A percentile compares a stretch with the other conserved stretches of the same genome.
Conservation (phyloP, 345 rosid species). For the Salix arbutifolia region DNA sequence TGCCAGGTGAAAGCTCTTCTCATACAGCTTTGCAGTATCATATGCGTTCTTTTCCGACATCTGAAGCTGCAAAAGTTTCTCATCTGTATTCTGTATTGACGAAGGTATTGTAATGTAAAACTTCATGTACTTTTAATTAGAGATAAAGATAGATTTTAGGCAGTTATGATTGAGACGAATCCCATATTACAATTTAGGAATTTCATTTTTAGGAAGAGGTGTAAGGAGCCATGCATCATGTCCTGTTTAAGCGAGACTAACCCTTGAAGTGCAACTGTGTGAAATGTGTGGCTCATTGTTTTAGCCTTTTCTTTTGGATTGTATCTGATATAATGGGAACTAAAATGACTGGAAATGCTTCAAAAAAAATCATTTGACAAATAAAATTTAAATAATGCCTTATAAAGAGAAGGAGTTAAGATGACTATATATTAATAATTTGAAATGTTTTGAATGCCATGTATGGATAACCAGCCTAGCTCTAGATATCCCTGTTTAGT, state of each 20-base stretch:
- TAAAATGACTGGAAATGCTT: too few species aligned
- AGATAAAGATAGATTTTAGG: background rate
- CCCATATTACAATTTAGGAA: background rate
- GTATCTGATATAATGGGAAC: too few species aligned
- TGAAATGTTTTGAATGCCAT: too few species aligned
- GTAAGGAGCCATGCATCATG: background rate
- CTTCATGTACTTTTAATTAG: background rate
- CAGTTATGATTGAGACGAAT: background rate
- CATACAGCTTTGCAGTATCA: constrained; percentile 21
- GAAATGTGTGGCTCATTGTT: background rate
- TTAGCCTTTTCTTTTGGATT: background rate
- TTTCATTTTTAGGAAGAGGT: background rate
- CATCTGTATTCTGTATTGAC: constrained; percentile 43
- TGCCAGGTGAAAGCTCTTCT: constrained; percentile 25
- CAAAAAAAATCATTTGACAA: too few species aligned
- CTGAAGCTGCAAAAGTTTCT: constrained; percentile 54
- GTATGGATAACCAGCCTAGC: too few species aligned
- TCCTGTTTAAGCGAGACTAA: background rate
- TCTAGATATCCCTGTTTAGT: too few species aligned
- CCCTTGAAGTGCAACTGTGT: background rate
- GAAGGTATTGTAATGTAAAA: constrained; percentile 36
- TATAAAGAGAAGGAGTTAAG: too few species aligned
- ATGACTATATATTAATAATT: too few species aligned
- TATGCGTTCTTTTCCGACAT: constrained; percentile 22
- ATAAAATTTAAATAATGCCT: too few species aligned